Base-by-base conservation (phyloP, 1,284 basidiomycete genomes). In the Pseudozyma sp. region DNA sequence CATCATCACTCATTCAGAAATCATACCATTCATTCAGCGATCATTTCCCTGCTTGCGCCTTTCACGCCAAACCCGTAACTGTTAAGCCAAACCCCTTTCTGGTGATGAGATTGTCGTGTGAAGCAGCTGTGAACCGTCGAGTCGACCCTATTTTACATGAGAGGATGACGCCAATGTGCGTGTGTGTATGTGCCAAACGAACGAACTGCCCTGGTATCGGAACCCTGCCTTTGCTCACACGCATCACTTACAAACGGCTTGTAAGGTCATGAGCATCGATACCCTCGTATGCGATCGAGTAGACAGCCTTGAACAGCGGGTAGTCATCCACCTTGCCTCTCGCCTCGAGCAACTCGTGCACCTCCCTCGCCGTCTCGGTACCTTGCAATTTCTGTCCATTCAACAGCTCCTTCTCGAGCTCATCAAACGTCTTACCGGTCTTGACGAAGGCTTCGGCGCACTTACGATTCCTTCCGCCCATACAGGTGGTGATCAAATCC, bases 371-470 rank as follows among this genome's bases (percentile, higher is more conserved):
- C 19, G 88, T 89, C 59, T 87, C 86, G 18, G 87, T 87, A n/a
- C 88, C 88, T 77, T 89, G 88, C 12, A 89, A 84, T 86, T 87
- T 89, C 78, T 89, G 89, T 0, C 89, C 89, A 52, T 87, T 87
- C 34, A 89, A 83, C 84, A 89, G 86, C 75, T 88, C 88, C 70
- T 86, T 85, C 80, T 89, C 89, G 10, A 89, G 85, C 57, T 86
- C 84, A 43, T 88, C 86, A 59, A 89, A 89, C 2, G 87, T 85
- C 85, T 89, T 86, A 57, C 86, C 85, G 11, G 86, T 87, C 71
- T 83, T 87, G 35, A 88, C 88, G 71, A 88, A 89, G 0, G 88
- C 89, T 61, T 87, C 87, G 8, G 87, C 87, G 54, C 86, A 86
- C 79, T 87, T 87, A 59, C 87, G 84, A 80, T 89, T 89, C 45